Percentiles rank a stretch among this genome's conserved stretches.
Evolutionary conservation across 1,139 yeast genomes (phyloP).

Genomic region (Yamadazyma triangularis): DNA sequence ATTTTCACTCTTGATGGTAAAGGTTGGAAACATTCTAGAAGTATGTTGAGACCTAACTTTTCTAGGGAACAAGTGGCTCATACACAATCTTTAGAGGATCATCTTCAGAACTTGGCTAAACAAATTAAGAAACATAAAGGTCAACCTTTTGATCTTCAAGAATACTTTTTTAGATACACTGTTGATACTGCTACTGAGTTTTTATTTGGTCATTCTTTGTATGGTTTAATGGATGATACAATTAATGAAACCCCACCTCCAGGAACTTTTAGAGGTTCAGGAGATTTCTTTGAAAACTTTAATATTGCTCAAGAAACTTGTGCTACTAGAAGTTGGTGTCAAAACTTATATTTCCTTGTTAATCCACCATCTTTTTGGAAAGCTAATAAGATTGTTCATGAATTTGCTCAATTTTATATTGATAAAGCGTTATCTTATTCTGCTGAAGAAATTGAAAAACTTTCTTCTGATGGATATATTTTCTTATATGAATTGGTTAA

Average conservation of each 20-base stretch:
- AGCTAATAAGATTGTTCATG: constrained; percentile 24
- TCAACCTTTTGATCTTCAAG: constrained; percentile 42
- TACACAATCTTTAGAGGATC: constrained; percentile 43
- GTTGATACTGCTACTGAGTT: constrained; percentile 58
- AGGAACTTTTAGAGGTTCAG: constrained; percentile 18
- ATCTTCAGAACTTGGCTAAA: constrained; percentile 33
- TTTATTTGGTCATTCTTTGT: constrained; percentile 52
- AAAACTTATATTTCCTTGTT: constrained; percentile 23
- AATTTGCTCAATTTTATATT: constrained; percentile 29
- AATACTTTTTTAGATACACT: constrained; percentile 45
- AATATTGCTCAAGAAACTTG: constrained; percentile 27
- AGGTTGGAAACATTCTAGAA: constrained; percentile 57
- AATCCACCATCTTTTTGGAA: constrained; percentile 28
- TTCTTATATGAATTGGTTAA: constrained; percentile 44
- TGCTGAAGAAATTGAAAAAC: constrained; percentile 32
- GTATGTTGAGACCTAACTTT: constrained; percentile 58
- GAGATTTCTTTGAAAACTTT: constrained; percentile 22
- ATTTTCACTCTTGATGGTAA: constrained; percentile 53
- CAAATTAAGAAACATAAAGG: constrained; percentile 27
- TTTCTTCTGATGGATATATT: constrained; percentile 32
- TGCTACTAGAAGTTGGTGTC: constrained; percentile 25
- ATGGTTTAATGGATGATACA: constrained; percentile 40
- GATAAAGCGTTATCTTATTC: constrained; percentile 17
- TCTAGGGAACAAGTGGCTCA: constrained; percentile 52
- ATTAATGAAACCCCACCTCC: constrained; percentile 43